Percentiles rank a stretch among this genome's conserved stretches.
phyloP scores from a whole-genome alignment of 2,329 filamentous ascomycete species.

The Leptographium flavum region DNA sequence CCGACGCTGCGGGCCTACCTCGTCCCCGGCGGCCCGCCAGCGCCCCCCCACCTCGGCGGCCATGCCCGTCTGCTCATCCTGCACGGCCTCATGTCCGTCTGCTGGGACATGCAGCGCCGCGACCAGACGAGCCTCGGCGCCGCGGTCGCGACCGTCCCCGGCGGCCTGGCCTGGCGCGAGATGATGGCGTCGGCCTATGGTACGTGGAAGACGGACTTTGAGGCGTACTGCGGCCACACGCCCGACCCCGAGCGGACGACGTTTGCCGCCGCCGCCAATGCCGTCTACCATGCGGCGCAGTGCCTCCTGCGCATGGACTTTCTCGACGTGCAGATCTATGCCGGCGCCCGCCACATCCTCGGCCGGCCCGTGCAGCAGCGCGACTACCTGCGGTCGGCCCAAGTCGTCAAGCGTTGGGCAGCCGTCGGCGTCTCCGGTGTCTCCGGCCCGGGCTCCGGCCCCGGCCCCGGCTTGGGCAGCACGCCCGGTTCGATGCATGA shows the following conservation, averaged over 20 bases:
- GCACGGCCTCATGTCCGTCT: conserved; percentile 10
- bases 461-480: no score
- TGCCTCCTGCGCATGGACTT: conserved; percentile 7
- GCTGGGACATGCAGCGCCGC: conserved; percentile 12
- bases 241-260: background rate
- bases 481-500: background rate
- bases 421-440: background rate
- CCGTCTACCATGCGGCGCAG: conserved; percentile 9
- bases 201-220: conserved; percentile 8
- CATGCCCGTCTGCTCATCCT: conserved; percentile 7
- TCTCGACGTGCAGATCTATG: conserved; percentile 11
- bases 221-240: background rate
- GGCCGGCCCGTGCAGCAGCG: conserved; percentile 8
- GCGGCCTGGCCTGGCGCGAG: conserved; percentile 1
- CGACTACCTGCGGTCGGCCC: conserved; percentile 9
- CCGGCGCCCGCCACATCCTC: conserved; percentile 10
- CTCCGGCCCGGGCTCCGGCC: background rate
- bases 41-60: background rate
- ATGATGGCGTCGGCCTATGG: conserved; percentile 4
- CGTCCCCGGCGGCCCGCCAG: background rate
- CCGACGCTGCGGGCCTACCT: conserved; percentile 1
- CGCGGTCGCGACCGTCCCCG: background rate
- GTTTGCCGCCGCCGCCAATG: conserved; percentile 5
- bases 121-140: conserved; percentile 9
- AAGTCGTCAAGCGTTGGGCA: conserved; percentile 8